phyloP scores from a whole-genome alignment of 2,329 filamentous ascomycete species.

The Xylariaceae sp. region DNA sequence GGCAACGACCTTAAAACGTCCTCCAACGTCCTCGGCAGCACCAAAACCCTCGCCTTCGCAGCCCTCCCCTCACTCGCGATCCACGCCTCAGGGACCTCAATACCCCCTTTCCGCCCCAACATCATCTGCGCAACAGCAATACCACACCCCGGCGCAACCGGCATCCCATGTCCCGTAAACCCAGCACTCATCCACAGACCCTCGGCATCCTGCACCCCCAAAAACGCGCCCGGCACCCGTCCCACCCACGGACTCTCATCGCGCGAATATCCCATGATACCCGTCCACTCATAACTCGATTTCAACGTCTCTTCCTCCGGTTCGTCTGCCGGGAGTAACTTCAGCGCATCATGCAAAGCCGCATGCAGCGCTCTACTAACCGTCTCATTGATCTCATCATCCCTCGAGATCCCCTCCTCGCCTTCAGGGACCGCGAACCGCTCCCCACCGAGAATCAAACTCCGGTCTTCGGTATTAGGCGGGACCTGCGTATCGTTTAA shows the following conservation, averaged over 20 bases:
- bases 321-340: constrained; percentile 30
- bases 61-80: constrained; percentile 9
- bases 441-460: constrained; percentile 66
- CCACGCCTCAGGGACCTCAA: constrained; percentile 12
- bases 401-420: constrained; percentile 54
- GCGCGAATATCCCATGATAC: constrained; percentile 71
- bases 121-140: constrained; percentile 60
- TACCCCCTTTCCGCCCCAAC: constrained; percentile 8
- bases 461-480: background rate
- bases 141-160: constrained; percentile 62
- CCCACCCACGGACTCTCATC: constrained; percentile 70
- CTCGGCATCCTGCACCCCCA: constrained; percentile 35
- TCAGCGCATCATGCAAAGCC: constrained; percentile 39
- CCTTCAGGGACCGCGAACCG: constrained; percentile 49
- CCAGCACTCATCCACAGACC: constrained; percentile 61
- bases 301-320: constrained; percentile 37
- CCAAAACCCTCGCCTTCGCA: constrained; percentile 5
- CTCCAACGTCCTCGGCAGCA: constrained; percentile 10
- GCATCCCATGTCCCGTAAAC: constrained; percentile 74
- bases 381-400: constrained; percentile 53
- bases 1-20: constrained; percentile 8
- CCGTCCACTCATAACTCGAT: constrained; percentile 65
- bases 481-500: constrained; percentile 15
- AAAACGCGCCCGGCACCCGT: constrained; percentile 47
- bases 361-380: constrained; percentile 52